Conservation (phyloP, 192 early-diverging fungal species). For the Linderina pennispora region DNA sequence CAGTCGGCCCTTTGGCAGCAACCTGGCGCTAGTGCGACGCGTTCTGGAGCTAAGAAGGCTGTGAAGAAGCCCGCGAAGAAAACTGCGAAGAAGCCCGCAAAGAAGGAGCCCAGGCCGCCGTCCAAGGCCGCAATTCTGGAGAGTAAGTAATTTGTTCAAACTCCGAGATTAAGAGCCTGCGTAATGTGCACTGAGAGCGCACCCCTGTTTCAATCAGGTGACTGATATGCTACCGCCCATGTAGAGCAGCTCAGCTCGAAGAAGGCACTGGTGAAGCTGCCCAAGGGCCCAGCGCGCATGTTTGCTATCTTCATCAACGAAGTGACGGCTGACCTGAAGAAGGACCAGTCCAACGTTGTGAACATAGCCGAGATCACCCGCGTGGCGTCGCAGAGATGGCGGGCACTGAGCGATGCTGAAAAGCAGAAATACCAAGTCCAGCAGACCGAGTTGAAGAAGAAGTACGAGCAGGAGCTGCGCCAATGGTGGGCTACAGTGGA, state of each 20-base stretch:
- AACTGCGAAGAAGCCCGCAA: not conserved
- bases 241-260: constrained; percentile 14
- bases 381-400: constrained; percentile 11
- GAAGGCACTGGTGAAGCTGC: constrained; percentile 10
- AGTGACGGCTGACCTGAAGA: no score
- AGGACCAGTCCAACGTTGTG: not conserved
- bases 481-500: constrained; percentile 35
- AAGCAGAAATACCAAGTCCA: constrained; percentile 7
- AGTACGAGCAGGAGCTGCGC: constrained; percentile 13
- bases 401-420: constrained; percentile 3
- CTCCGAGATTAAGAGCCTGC: no score
- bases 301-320: constrained; percentile 14
- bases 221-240: no score
- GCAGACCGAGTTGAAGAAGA: not conserved
- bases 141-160: constrained; percentile 8
- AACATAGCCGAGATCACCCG: constrained; percentile 6
- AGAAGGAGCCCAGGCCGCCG: constrained; percentile 10
- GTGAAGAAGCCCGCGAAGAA: constrained; percentile 6
- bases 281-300: constrained; percentile 2
- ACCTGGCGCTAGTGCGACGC: not conserved
- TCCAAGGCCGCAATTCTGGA: constrained; percentile 1
- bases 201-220: no score
- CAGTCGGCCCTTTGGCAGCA: not conserved
- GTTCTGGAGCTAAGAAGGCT: not conserved
- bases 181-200: no score